Evolutionary conservation across 192 early-diverging fungal genomes (phyloP), one percentile per base, ranked within the genome.

Genomic region (Chytriomyces confervae): DNA sequence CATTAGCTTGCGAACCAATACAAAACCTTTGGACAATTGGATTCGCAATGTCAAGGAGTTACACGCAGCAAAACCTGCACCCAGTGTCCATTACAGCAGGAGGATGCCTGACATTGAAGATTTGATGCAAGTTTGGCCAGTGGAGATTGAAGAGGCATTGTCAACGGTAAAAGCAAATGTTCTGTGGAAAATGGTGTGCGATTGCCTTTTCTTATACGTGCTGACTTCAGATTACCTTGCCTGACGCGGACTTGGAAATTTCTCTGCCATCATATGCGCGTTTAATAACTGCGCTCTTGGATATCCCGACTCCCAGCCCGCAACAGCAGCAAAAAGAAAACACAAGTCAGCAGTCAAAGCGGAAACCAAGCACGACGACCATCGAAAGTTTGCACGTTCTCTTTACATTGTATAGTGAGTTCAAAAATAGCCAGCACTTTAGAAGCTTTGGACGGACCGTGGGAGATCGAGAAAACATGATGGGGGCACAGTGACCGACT

Each of bases 361-460:
- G 60, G 66, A 87, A 79, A 61, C 60, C 48, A 44, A 69, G 65
- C 18, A 84, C 81, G 24, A 65, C 69, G 23, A 83, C 75, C 23
- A 74, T 90, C 20, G 85, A 90, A 48, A 66, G 82, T 3, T 76
- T 90, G 50, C 86, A 87, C 74, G 83, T 86, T 1, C 66, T 90
- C 68, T 90, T 88, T 67, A 77, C 84, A 1, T 71, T 89, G 62
- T 90, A 89, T 72, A 79, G 83, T 10, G 89, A 89, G 66, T 90
- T 90, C 65, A 90, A 87, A 64, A 89, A 89, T 71, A 86, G 84
- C 43, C 84, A 87, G 66, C 89, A 90, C 82, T 90, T 90, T 69
- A 81, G 86, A 72, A 76, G 80, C 5, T 64, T 90, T 70, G 85
- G 82, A 20, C 47, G 82, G 48, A 76, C 61, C 4, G 60, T 20